Conservation (phyloP, 768 basidiomycete genomes). For the Candolleomyces eurysporus region DNA sequence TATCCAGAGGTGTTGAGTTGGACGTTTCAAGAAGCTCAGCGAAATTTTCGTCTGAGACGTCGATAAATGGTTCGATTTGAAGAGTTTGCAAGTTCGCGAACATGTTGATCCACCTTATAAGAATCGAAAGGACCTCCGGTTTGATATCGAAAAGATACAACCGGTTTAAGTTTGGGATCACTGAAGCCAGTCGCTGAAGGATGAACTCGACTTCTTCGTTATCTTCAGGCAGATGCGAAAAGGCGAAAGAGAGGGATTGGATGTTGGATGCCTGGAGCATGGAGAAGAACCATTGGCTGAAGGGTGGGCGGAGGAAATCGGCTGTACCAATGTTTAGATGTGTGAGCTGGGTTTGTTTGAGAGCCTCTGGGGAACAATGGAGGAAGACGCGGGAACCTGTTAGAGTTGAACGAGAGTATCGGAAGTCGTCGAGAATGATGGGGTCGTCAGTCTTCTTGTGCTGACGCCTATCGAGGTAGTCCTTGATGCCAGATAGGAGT, state of each 20-base stretch:
- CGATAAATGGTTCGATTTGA: not conserved
- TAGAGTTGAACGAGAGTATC: not conserved
- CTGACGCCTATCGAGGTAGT: not conserved
- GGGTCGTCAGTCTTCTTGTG: not conserved
- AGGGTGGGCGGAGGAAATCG: constrained; percentile 3
- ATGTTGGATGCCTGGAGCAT: not conserved
- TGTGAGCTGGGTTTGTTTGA: not conserved
- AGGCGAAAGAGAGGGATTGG: not conserved
- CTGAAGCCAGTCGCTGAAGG: not conserved
- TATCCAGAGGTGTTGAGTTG: not conserved
- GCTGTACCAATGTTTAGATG: constrained; percentile 1
- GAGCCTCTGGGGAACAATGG: not conserved
- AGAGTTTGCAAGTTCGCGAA: not conserved
- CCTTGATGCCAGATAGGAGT: not conserved
- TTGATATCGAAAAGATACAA: not conserved
- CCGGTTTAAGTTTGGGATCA: not conserved
- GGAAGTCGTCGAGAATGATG: not conserved
- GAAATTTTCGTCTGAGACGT: not conserved
- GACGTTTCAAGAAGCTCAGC: not conserved
- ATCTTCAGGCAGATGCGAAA: not conserved
- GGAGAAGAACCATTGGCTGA: not conserved
- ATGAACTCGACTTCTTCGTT: not conserved
- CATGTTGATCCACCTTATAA: not conserved
- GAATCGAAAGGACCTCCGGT: not conserved
- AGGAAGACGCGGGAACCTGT: not conserved